A percentile compares a stretch with the other conserved stretches of the same genome.
These are phyloP conservation scores for Debaryomyces robertsiae DNA, from an alignment of 1,139 yeast genomes.

Conservation along the genomic window DNA sequence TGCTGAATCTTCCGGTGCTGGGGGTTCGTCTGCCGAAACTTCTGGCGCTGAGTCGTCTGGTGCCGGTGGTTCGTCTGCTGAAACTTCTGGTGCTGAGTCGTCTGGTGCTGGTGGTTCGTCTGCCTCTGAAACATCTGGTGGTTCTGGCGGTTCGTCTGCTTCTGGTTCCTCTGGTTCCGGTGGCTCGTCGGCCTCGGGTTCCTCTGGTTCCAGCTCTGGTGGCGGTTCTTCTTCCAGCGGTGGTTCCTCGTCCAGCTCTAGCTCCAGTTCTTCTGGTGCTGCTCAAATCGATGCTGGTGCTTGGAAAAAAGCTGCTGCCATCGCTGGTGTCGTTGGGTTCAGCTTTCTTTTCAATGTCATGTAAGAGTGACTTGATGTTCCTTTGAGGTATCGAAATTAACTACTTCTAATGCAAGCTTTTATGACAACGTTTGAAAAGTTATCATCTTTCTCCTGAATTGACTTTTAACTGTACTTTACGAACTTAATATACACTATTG, in stretches of 20 bases:
- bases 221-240: conserved; percentile 15
- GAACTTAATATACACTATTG: conserved; percentile 1
- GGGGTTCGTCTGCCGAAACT: conserved; percentile 16
- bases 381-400: too few relatives aligned
- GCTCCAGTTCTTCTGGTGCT: conserved; percentile 18
- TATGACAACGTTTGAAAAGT: conserved; percentile 5
- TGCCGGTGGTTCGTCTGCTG: conserved; percentile 11
- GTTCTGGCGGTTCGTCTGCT: conserved; percentile 20
- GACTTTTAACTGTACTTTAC: conserved; percentile 6
- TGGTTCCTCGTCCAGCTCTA: conserved; percentile 14
- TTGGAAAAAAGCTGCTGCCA: conserved; percentile 45
- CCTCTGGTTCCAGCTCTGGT: conserved; percentile 17
- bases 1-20: conserved; percentile 16
- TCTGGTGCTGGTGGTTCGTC: conserved; percentile 20
- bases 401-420: neutral
- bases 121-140: conserved; percentile 18
- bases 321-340: conserved; percentile 42
- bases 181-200: conserved; percentile 18
- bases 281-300: conserved; percentile 26
- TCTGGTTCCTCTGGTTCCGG: conserved; percentile 16
- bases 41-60: conserved; percentile 14
- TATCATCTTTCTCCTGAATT: neutral
- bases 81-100: conserved; percentile 19
- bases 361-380: conserved; percentile 18
- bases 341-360: conserved; percentile 39